Evolutionary conservation across 352 stramenopile genomes (phyloP).

Genomic region (Nothophytophthora sp.): DNA sequence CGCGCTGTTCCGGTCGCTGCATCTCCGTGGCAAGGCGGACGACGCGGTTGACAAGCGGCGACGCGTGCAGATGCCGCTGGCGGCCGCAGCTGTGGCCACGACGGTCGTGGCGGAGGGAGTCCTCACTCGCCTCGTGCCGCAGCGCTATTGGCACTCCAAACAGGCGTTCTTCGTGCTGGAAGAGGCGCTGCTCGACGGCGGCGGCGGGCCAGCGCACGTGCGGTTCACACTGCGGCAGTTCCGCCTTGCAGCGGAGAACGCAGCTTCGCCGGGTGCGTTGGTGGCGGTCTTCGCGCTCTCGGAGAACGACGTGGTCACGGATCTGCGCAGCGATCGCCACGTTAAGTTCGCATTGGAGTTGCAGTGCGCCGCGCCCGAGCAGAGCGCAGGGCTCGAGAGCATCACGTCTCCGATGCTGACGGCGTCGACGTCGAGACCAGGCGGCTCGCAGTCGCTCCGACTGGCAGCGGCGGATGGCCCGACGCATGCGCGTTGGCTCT

Average conservation of each 20-base stretch:
- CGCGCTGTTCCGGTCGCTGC: constrained; percentile 35
- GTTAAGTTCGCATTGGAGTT: constrained; percentile 62
- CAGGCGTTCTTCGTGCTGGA: constrained; percentile 64
- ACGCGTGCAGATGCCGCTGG: not conserved
- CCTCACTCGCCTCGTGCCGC: constrained; percentile 50
- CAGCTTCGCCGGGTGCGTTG: constrained; percentile 17
- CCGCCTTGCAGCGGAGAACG: constrained; percentile 29
- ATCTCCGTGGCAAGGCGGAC: constrained; percentile 18
- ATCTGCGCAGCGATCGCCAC: constrained; percentile 42
- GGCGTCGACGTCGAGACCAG: constrained; percentile 2
- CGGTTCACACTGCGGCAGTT: constrained; percentile 58
- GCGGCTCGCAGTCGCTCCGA: constrained; percentile 28
- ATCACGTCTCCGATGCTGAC: constrained; percentile 2
- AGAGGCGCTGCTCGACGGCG: constrained; percentile 13
- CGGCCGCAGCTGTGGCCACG: not conserved
- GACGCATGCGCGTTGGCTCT: constrained; percentile 50
- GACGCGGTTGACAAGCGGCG: not conserved
- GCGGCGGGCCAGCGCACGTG: not conserved
- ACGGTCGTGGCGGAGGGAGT: constrained; percentile 49
- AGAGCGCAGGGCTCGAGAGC: constrained; percentile 14
- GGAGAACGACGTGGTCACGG: constrained; percentile 52
- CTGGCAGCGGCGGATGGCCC: constrained; percentile 34
- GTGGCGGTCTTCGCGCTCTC: constrained; percentile 51
- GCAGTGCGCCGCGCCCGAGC: constrained; percentile 18
- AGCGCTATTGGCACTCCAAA: constrained; percentile 62